A percentile compares a stretch with the other conserved stretches of the same genome.
phyloP scores from a whole-genome alignment of 352 stramenopile genomes.

The Pythium vanterpoolii region DNA sequence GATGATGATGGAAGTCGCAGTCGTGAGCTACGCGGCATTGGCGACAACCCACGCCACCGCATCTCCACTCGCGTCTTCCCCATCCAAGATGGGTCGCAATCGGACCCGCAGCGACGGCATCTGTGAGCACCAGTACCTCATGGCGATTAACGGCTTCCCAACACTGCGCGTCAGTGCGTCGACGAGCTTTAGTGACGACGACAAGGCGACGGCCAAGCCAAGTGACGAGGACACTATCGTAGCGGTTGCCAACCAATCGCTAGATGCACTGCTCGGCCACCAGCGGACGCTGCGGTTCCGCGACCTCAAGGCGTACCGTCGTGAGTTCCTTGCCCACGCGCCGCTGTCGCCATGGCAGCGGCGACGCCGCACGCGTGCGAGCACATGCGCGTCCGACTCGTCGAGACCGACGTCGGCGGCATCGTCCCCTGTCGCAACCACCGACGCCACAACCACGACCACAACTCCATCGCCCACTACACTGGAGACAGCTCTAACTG shows the following conservation, averaged over 20 bases:
- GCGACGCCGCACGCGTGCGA: slow-evolving; percentile 11
- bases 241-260: slow-evolving; percentile 12
- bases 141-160: slow-evolving; percentile 42
- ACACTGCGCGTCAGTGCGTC: slow-evolving; percentile 26
- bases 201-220: neutral
- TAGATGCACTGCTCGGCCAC: slow-evolving; percentile 14
- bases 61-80: neutral
- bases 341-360: slow-evolving; percentile 39
- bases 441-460: neutral
- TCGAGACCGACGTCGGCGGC: neutral
- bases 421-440: neutral
- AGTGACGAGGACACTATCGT: slow-evolving; percentile 4
- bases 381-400: slow-evolving; percentile 12
- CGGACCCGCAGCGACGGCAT: slow-evolving; percentile 28
- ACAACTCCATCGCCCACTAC: neutral
- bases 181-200: slow-evolving; percentile 14
- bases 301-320: slow-evolving; percentile 32
- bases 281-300: slow-evolving; percentile 28
- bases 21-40: slow-evolving; percentile 28
- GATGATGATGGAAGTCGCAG: slow-evolving; percentile 41
- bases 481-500: neutral
- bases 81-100: neutral
- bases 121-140: slow-evolving; percentile 30
- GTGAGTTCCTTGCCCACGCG: slow-evolving; percentile 26
- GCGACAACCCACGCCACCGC: neutral